Conservation (phyloP, 202 grass and related monocot species). For the Alloteropsis angusta region DNA sequence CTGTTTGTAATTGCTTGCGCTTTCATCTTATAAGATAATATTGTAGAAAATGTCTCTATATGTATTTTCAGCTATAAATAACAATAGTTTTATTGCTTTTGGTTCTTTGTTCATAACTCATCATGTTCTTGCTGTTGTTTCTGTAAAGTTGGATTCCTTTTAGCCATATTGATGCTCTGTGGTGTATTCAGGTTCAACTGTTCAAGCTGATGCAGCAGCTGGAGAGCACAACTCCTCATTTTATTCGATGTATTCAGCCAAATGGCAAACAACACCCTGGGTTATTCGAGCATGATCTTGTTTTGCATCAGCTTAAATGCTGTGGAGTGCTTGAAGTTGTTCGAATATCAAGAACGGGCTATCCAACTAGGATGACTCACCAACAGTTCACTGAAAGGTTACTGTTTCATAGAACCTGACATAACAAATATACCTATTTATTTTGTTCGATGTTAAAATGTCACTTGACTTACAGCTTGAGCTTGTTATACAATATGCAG, state of each 20-base stretch:
- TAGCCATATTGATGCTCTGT: constrained; percentile 5
- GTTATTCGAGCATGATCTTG: constrained; percentile 68
- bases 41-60: constrained; percentile 4
- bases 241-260: constrained; percentile 92
- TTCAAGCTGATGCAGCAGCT: constrained; percentile 93
- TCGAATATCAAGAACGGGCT: constrained; percentile 72
- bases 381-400: constrained; percentile 90
- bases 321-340: constrained; percentile 94
- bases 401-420: constrained; percentile 19
- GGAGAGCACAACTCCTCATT: constrained; percentile 76
- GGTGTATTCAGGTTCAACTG: constrained; percentile 63
- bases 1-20: not conserved
- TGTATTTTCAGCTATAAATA: not conserved
- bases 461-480: constrained; percentile 22
- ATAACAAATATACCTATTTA: constrained; percentile 4
- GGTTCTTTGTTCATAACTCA: not conserved
- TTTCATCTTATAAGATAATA: constrained; percentile 21
- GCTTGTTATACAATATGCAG: constrained; percentile 36
- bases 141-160: constrained; percentile 10
- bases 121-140: not conserved
- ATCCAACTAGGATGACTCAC: constrained; percentile 81
- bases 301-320: constrained; percentile 86
- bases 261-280: constrained; percentile 61
- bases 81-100: not conserved
- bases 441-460: constrained; percentile 16